Conservation (phyloP, 495 filamentous ascomycete species). For the Talaromyces ruber region DNA sequence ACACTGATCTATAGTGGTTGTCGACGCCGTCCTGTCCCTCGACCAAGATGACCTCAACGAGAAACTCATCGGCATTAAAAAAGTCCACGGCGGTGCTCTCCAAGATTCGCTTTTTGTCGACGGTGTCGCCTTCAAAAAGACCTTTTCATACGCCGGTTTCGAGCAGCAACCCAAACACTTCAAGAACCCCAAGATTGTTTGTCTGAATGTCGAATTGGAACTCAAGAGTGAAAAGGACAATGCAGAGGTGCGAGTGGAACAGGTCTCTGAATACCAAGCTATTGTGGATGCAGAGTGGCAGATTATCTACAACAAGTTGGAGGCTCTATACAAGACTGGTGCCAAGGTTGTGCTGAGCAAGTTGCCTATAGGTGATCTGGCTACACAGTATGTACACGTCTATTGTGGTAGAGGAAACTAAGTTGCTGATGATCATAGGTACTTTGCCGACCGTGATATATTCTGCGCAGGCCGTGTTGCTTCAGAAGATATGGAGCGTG, state of each 20-base stretch:
- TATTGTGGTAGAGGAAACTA: not conserved
- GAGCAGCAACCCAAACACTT: conserved; percentile 98
- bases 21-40: conserved; percentile 92
- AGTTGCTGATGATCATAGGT: conserved; percentile 32
- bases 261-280: conserved; percentile 98
- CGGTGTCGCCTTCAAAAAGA: conserved; percentile 99
- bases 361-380: conserved; percentile 93
- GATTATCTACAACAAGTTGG: conserved; percentile 98
- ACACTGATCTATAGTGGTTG: conserved; percentile 61
- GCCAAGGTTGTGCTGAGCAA: conserved; percentile 97
- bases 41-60: conserved; percentile 97
- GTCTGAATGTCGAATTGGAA: conserved; percentile 94
- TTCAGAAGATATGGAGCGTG: conserved; percentile 90
- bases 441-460: conserved; percentile 95
- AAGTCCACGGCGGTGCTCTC: conserved; percentile 91
- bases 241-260: conserved; percentile 93
- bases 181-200: conserved; percentile 86
- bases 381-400: conserved; percentile 62
- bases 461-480: conserved; percentile 96
- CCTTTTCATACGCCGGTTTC: conserved; percentile 97
- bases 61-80: conserved; percentile 96
- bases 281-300: conserved; percentile 99
- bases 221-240: conserved; percentile 99
- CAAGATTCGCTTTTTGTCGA: conserved; percentile 97
- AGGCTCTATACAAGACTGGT: conserved; percentile 84